These are phyloP conservation scores for Peronospora belbahrii DNA, from an alignment of 352 stramenopile genomes.

Conservation along the genomic window DNA sequence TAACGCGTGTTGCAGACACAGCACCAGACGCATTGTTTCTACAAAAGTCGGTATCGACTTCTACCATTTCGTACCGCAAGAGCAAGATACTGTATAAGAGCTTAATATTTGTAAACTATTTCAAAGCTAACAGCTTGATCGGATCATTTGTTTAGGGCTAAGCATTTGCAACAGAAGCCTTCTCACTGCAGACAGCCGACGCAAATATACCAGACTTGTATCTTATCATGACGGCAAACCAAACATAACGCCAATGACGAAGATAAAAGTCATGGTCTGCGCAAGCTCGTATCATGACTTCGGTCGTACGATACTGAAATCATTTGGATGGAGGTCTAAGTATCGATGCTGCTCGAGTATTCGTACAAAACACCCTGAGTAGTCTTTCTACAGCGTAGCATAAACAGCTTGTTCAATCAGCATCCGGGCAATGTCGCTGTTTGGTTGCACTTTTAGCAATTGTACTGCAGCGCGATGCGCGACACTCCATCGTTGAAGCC, in stretches of 20 bases:
- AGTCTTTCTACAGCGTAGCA: conserved; percentile 32
- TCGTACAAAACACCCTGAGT: background rate
- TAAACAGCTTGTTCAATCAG: conserved; percentile 62
- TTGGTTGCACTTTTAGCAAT: conserved; percentile 52
- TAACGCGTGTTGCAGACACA: too few species aligned
- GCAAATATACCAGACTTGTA: conserved; percentile 9
- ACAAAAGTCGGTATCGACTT: conserved; percentile 7
- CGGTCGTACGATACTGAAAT: background rate
- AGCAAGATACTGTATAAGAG: conserved; percentile 13
- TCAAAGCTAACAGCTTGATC: conserved; percentile 18
- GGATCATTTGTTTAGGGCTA: conserved; percentile 7
- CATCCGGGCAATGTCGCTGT: conserved; percentile 52
- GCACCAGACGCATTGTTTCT: conserved; percentile 15
- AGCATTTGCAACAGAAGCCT: conserved; percentile 4
- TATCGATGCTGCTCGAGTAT: background rate
- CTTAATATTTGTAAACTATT: conserved; percentile 21
- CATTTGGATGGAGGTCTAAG: background rate
- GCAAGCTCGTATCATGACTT: background rate
- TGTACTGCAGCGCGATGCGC: conserved; percentile 47
- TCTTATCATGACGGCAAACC: background rate
- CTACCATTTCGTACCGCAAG: conserved; percentile 26
- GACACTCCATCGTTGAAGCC: conserved; percentile 53
- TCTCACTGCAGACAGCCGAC: conserved; percentile 16
- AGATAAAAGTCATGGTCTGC: too few species aligned
- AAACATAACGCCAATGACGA: background rate